Base-by-base conservation (phyloP, 1,284 basidiomycete species). In the Anthracocystis panici-leucophaei region DNA sequence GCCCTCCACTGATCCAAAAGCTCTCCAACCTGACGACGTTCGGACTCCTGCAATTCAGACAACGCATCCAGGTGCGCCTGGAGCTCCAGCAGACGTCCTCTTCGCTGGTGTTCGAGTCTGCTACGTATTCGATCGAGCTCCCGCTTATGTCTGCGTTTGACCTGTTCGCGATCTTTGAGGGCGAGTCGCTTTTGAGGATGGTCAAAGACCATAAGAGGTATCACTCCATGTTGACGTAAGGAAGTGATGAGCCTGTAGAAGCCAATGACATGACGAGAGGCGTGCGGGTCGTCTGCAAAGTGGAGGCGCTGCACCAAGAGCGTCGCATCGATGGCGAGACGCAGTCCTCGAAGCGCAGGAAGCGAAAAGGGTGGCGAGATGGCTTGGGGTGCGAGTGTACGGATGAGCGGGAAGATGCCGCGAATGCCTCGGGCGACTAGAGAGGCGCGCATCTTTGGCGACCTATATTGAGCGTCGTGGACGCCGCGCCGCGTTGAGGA, bases 171-270 rank as follows among this genome's bases (percentile, higher is more conserved):
- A 20, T 63, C 57, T 57, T 81, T 81, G 29, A 68, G 59, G 5
- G 76, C 61, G 8, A 81, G 54, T 20, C 79, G 50, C 46, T 78
- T 72, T 21, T 69, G 66, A 1, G 78, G 76, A 27, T 81, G 73
- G 56, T 82, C 81, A 41, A 82, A 82, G 12, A 82, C 73, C 75
- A 82, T 79, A 40, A 82, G 64, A 1, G 81, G 78, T 5, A 65
- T 40, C 16, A 80, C 59, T 29, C 65, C 62, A 51, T 74, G 40
- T 21, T 71, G 65, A 9, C 71, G 69, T 14, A 82, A 53, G n/a
- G 75, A 60, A 7, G 51, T 62, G 49, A 81, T 58, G 33, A 82
- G 74, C 10, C 78, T 59, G 57, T 74, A 74, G 53, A 82, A 76
- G 23, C 81, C 81, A 11, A 82, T 67, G 18, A 81, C 60, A 38